phyloP scores from a whole-genome alignment of 352 stramenopile species.

The Saprolegnia parasitica region DNA sequence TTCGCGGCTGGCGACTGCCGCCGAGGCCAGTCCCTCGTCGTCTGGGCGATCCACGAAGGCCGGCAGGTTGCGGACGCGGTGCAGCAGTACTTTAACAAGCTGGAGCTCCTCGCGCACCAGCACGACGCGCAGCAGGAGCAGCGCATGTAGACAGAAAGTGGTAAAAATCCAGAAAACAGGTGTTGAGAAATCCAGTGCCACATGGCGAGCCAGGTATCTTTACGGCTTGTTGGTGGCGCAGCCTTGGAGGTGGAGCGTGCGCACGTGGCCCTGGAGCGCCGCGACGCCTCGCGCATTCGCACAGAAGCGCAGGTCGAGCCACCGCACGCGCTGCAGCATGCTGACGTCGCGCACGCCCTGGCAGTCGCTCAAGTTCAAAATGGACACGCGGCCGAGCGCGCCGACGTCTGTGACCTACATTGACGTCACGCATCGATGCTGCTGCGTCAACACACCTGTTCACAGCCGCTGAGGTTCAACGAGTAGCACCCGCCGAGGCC shows the following conservation, averaged over 20 bases:
- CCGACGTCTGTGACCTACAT: slow-evolving; percentile 42
- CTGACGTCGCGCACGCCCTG: slow-evolving; percentile 41
- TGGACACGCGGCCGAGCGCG: slow-evolving; percentile 41
- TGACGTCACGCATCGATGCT: not conserved
- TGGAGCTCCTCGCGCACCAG: slow-evolving; percentile 38
- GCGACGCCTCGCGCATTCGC: slow-evolving; percentile 8
- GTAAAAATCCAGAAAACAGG: no score
- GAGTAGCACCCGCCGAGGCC: slow-evolving; percentile 42
- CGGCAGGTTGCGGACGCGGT: slow-evolving; percentile 87
- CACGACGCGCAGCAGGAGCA: no score
- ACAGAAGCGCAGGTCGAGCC: slow-evolving; percentile 63
- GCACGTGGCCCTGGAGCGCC: not conserved
- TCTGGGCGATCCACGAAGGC: slow-evolving; percentile 98
- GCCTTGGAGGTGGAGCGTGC: slow-evolving; percentile 5
- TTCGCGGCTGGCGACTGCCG: slow-evolving; percentile 97
- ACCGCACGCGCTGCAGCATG: slow-evolving; percentile 53
- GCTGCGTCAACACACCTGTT: slow-evolving; percentile 21
- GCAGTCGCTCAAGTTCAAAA: slow-evolving; percentile 64
- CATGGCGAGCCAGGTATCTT: not conserved
- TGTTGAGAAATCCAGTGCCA: slow-evolving; percentile 8
- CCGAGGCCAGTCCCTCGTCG: slow-evolving; percentile 95
- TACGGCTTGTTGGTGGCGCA: slow-evolving; percentile 4
- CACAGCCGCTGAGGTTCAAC: slow-evolving; percentile 58
- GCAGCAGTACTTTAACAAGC: slow-evolving; percentile 77
- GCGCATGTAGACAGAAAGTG: no score